Percentiles rank a stretch among this genome's conserved stretches.
phyloP scores from a whole-genome alignment of 768 basidiomycete genomes.

The Mycena venus region DNA sequence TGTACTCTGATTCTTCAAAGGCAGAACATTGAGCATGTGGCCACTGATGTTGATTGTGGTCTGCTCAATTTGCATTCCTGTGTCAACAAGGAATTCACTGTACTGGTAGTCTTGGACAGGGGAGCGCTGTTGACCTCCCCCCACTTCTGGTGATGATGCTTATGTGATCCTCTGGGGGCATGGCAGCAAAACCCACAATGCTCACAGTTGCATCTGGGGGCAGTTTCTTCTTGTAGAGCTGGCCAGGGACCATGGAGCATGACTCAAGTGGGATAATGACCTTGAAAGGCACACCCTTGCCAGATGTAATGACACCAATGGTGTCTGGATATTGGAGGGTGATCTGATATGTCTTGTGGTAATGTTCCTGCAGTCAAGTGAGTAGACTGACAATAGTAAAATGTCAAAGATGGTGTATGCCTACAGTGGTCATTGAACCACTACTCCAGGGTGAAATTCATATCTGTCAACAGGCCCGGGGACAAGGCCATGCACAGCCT shows the following conservation, averaged over 20 bases:
- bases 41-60: constrained; percentile 16
- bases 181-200: constrained; percentile 53
- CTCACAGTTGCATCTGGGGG: constrained; percentile 46
- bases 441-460: constrained; percentile 47
- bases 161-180: constrained; percentile 51
- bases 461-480: constrained; percentile 44
- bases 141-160: constrained; percentile 25
- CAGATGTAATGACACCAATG: constrained; percentile 43
- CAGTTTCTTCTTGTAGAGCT: constrained; percentile 55
- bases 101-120: constrained; percentile 23
- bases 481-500: constrained; percentile 46
- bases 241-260: constrained; percentile 50
- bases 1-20: neutral
- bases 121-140: constrained; percentile 1
- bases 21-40: constrained; percentile 18
- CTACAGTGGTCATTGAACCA: constrained; percentile 42
- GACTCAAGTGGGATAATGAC: constrained; percentile 55
- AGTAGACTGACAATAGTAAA: neutral
- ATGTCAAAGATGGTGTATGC: constrained; percentile 39
- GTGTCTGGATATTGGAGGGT: constrained; percentile 44
- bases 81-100: constrained; percentile 38
- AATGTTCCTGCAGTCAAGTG: constrained; percentile 47
- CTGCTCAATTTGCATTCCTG: constrained; percentile 38
- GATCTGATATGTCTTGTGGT: constrained; percentile 44
- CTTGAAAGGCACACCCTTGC: constrained; percentile 33